Evolutionary conservation across 179 eudicot species (phyloP).

Genomic region (Vitellaria paradoxa): DNA sequence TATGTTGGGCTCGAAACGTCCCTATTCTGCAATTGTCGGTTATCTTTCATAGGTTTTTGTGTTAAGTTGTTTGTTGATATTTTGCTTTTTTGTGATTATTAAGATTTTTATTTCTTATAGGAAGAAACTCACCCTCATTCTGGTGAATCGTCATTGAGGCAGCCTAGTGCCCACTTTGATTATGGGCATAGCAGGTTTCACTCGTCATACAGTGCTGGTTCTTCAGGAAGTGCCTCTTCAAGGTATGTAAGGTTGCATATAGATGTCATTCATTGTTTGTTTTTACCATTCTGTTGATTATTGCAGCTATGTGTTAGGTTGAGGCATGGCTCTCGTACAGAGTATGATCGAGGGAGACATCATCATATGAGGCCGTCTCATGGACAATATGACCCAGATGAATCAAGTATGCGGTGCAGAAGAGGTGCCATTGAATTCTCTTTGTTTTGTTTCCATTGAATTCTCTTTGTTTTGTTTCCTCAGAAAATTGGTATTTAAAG

Average conservation of each 20-base stretch:
- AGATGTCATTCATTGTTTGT: not conserved
- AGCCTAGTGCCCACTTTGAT: constrained; percentile 5
- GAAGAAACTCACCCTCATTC: constrained; percentile 7
- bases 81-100: not conserved
- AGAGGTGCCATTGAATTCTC: not conserved
- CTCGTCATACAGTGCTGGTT: not conserved
- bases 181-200: not conserved
- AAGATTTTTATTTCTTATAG: not conserved
- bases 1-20: constrained; percentile 2
- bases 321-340: constrained; percentile 8
- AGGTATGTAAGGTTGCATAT: not conserved
- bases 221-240: constrained; percentile 8
- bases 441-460: too few relatives aligned
- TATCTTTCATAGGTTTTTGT: not conserved
- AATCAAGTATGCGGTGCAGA: constrained; percentile 9
- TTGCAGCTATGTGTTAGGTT: not conserved
- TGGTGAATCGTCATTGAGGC: constrained; percentile 1
- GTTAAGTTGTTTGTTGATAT: not conserved
- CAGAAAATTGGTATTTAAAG: too few relatives aligned
- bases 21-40: constrained; percentile 8
- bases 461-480: too few relatives aligned
- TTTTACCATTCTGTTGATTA: not conserved
- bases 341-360: constrained; percentile 3
- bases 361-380: constrained; percentile 3
- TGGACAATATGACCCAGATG: not conserved